Conservation (phyloP, 2,329 filamentous ascomycete genomes). For the Dactylellina leptospora region DNA sequence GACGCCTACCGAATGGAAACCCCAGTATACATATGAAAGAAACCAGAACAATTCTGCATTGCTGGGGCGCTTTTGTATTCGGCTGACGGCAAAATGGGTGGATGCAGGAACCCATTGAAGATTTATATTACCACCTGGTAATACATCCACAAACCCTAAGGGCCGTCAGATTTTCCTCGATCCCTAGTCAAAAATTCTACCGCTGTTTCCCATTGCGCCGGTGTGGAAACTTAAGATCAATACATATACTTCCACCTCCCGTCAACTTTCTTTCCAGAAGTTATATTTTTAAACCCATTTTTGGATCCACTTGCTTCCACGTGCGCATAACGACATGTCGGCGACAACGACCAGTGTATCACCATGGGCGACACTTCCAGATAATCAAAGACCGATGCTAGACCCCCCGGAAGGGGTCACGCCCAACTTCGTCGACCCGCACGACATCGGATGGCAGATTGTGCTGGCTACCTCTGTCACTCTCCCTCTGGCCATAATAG, state of each 20-base stretch:
- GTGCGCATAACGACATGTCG: conserved; percentile 30
- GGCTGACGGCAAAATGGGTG: conserved; percentile 8
- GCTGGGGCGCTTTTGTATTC: background rate
- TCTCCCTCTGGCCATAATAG: conserved; percentile 34
- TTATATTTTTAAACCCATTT: conserved; percentile 5
- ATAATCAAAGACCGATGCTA: conserved; percentile 35
- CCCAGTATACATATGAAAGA: background rate
- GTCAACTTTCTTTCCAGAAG: no score
- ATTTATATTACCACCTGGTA: conserved; percentile 21
- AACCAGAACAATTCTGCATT: no score
- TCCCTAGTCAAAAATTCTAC: conserved; percentile 3
- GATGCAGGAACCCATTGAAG: conserved; percentile 36
- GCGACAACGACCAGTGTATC: conserved; percentile 44
- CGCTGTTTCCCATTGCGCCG: no score
- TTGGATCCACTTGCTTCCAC: background rate
- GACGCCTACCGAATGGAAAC: conserved; percentile 39
- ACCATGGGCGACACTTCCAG: conserved; percentile 51
- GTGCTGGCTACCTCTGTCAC: conserved; percentile 30
- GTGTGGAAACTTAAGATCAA: no score
- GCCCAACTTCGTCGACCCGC: conserved; percentile 30
- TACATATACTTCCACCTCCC: no score
- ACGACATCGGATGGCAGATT: conserved; percentile 35
- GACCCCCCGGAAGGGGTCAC: conserved; percentile 39
- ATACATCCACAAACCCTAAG: background rate
- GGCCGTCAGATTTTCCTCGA: conserved; percentile 17